Conservation (phyloP, 345 rosid genomes). For the Eucalyptus albens region DNA sequence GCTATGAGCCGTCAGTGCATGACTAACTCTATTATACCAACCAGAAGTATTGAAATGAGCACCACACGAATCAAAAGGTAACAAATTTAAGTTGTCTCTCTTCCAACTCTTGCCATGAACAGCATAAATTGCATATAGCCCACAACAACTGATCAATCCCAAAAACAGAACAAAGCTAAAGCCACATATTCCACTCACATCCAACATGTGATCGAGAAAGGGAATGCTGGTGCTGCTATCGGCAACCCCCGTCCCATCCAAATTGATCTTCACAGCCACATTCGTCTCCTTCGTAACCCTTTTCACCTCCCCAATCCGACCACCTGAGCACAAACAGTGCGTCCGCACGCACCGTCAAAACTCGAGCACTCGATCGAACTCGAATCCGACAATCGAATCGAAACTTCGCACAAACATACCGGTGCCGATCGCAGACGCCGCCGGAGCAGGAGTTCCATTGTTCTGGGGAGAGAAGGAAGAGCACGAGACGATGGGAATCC, state of each 20-base stretch:
- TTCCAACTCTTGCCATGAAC: background rate
- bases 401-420: background rate
- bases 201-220: conserved; percentile 90
- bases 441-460: conserved; percentile 11
- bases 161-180: background rate
- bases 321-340: background rate
- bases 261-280: conserved; percentile 57
- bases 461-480: conserved; percentile 8
- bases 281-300: conserved; percentile 84
- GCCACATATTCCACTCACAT: conserved; percentile 19
- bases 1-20: background rate
- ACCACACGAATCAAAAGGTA: background rate
- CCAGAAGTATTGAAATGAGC: background rate
- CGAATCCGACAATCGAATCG: background rate
- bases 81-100: background rate
- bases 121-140: background rate
- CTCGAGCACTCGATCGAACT: background rate
- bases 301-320: conserved; percentile 67
- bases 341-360: background rate
- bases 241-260: conserved; percentile 84
- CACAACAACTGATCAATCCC: background rate
- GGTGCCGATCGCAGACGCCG: background rate
- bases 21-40: background rate
- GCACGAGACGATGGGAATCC: background rate
- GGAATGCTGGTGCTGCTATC: conserved; percentile 70